These are phyloP conservation scores for Pisolithus marmoratus DNA, from an alignment of 768 basidiomycete species.

Conservation along the genomic window DNA sequence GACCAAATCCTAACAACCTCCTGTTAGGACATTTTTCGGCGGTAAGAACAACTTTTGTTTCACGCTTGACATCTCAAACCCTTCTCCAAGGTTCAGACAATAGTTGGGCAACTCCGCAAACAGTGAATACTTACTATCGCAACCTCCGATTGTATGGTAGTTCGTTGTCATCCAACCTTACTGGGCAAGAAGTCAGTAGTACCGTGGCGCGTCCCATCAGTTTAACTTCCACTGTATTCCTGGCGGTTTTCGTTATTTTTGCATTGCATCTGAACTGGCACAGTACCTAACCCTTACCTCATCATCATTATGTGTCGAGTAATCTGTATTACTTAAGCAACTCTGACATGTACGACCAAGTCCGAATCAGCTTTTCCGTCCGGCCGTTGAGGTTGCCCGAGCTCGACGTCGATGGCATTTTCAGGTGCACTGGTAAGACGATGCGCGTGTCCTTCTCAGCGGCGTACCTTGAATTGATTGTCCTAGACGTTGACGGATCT, in stretches of 20 bases:
- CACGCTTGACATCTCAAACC: conserved; percentile 9
- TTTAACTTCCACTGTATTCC: background rate
- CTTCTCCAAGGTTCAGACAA: conserved; percentile 46
- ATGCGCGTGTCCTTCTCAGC: background rate
- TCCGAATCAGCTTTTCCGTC: too few species aligned
- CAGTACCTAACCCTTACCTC: background rate
- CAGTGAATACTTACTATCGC: conserved; percentile 70
- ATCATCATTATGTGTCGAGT: background rate
- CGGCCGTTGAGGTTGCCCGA: background rate
- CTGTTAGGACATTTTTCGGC: conserved; percentile 72
- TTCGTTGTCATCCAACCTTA: conserved; percentile 40
- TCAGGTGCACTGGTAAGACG: conserved; percentile 73
- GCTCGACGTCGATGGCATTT: conserved; percentile 57
- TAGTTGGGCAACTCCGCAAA: conserved; percentile 65
- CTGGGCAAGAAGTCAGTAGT: conserved; percentile 15
- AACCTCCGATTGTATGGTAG: conserved; percentile 66
- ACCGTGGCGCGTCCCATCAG: background rate
- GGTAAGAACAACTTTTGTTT: conserved; percentile 31
- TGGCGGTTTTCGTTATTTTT: background rate
- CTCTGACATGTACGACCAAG: background rate
- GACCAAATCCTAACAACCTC: conserved; percentile 1
- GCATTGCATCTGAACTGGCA: background rate
- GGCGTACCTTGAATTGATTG: conserved; percentile 6
- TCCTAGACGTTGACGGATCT: conserved; percentile 83
- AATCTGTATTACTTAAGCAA: too few species aligned